These are phyloP conservation scores for Penicillium sp. DNA, from an alignment of 2,329 filamentous ascomycete species.

Conservation along the genomic window DNA sequence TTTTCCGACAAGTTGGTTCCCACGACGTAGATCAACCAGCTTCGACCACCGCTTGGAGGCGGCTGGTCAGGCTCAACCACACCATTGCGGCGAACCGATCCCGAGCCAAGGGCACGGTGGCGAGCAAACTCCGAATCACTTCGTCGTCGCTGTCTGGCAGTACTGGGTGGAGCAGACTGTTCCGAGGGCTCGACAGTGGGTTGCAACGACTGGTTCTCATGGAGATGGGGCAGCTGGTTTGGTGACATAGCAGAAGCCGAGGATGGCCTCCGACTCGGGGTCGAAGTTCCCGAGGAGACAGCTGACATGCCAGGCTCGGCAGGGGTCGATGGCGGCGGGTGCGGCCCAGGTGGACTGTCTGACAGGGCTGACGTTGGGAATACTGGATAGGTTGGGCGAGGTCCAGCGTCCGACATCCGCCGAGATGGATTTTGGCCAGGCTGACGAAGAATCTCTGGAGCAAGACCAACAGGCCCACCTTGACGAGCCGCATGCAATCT, in stretches of 20 bases:
- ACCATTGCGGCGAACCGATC: slow-evolving; percentile 64
- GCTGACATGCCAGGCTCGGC: slow-evolving; percentile 60
- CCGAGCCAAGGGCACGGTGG: slow-evolving; percentile 61
- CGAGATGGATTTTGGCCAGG: slow-evolving; percentile 43
- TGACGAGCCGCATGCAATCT: slow-evolving; percentile 55
- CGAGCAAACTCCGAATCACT: slow-evolving; percentile 62
- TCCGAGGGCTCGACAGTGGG: slow-evolving; percentile 44
- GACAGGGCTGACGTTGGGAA: slow-evolving; percentile 48
- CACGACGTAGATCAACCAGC: slow-evolving; percentile 73
- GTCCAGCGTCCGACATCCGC: slow-evolving; percentile 36
- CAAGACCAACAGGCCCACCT: slow-evolving; percentile 57
- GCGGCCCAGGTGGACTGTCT: slow-evolving; percentile 60
- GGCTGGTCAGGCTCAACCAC: slow-evolving; percentile 62
- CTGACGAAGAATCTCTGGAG: slow-evolving; percentile 57
- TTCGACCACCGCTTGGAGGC: slow-evolving; percentile 56
- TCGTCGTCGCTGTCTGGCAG: slow-evolving; percentile 55
- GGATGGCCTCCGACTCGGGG: slow-evolving; percentile 50
- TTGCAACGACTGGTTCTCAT: slow-evolving; percentile 41
- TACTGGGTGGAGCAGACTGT: slow-evolving; percentile 44
- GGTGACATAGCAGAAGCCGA: slow-evolving; percentile 49
- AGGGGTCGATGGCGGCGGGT: slow-evolving; percentile 65
- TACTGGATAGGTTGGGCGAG: slow-evolving; percentile 25
- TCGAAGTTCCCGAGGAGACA: slow-evolving; percentile 56
- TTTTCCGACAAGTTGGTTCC: slow-evolving; percentile 71
- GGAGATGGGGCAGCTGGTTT: slow-evolving; percentile 40